These are phyloP conservation scores for Diaporthe sp. DNA, from an alignment of 2,329 filamentous ascomycete genomes.

Conservation along the genomic window DNA sequence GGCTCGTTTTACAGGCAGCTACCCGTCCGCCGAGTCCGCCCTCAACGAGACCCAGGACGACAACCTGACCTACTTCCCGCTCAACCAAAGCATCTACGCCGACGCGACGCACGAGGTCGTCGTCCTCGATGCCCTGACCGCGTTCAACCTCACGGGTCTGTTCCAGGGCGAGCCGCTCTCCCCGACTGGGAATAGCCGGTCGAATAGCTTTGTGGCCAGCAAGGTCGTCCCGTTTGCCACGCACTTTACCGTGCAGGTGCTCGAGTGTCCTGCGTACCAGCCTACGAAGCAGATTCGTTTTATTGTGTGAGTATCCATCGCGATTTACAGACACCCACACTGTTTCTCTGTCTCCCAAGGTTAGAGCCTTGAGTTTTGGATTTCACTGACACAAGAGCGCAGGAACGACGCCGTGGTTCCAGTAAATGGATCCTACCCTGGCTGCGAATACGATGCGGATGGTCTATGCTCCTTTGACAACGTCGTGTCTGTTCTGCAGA, in stretches of 20 bases:
- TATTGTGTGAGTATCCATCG: constrained; percentile 44
- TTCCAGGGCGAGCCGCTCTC: constrained; percentile 44
- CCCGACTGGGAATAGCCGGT: constrained; percentile 34
- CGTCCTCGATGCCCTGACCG: constrained; percentile 44
- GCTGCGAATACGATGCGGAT: constrained; percentile 41
- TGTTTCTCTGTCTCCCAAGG: no score
- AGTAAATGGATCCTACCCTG: constrained; percentile 41
- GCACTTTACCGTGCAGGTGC: constrained; percentile 46
- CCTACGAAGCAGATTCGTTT: constrained; percentile 47
- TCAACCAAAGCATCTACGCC: constrained; percentile 54
- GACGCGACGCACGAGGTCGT: constrained; percentile 56
- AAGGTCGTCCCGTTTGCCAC: constrained; percentile 46
- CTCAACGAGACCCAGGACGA: constrained; percentile 50
- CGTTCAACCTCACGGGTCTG: constrained; percentile 46
- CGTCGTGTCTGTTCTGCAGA: constrained; percentile 43
- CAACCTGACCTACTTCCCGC: constrained; percentile 52
- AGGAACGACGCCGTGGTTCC: constrained; percentile 48
- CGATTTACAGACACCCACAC: no score
- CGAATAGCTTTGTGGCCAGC: constrained; percentile 44
- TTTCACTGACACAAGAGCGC: neutral
- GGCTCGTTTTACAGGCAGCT: constrained; percentile 44
- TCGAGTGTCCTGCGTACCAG: constrained; percentile 45
- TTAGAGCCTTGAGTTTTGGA: fast-evolving
- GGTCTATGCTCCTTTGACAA: constrained; percentile 47
- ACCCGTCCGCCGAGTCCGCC: constrained; percentile 42